Conservation (phyloP, 768 basidiomycete species). For the Macrolepiota fuliginosa region DNA sequence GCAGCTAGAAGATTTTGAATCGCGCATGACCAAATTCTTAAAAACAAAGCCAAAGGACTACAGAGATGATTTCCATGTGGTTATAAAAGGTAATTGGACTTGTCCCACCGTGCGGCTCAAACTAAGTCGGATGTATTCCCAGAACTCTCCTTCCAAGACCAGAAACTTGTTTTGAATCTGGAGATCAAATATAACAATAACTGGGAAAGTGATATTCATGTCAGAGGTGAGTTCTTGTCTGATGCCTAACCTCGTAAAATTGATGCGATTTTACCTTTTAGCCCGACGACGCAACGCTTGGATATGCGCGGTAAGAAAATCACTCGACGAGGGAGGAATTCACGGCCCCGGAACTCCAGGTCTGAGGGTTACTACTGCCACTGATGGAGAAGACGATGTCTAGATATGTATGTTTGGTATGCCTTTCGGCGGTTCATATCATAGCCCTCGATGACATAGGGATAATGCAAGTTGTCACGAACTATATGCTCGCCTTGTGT, state of each 20-base stretch:
- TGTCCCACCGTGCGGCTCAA: too few relatives aligned
- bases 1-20: not conserved
- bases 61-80: conserved; percentile 4
- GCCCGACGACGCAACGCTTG: conserved; percentile 3
- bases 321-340: not conserved
- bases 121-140: not conserved
- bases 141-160: not conserved
- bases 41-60: conserved; percentile 2
- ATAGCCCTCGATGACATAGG: not conserved
- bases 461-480: not conserved
- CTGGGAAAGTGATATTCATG: not conserved
- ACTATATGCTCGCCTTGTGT: not conserved
- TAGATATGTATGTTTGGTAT: not conserved
- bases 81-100: not conserved
- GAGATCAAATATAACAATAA: conserved; percentile 10
- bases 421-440: not conserved
- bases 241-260: not conserved
- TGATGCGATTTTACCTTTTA: not conserved
- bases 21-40: not conserved
- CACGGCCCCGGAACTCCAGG: not conserved
- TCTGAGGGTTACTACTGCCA: not conserved
- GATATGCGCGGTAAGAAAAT: not conserved
- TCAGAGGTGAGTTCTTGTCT: not conserved
- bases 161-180: not conserved
- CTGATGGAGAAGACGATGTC: not conserved